phyloP scores from a whole-genome alignment of 257 asterid genomes.

The Ligustrum vulgare region DNA sequence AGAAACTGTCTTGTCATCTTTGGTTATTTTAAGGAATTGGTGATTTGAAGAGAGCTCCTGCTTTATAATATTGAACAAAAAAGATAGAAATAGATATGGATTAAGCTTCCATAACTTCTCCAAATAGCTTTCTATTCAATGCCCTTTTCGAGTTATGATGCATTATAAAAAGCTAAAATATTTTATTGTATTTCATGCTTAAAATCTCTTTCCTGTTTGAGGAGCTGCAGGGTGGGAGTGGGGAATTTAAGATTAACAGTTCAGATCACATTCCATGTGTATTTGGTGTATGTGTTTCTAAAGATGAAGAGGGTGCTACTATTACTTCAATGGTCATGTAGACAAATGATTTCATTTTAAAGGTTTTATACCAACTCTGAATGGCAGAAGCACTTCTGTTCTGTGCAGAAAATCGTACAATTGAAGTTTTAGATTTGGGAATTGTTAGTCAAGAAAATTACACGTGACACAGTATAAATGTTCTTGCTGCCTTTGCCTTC shows the following conservation, averaged over 20 bases:
- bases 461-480: neutral
- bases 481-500: conserved; percentile 10
- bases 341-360: conserved; percentile 9
- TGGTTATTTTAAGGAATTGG: conserved; percentile 15
- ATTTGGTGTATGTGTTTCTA: neutral
- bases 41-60: neutral
- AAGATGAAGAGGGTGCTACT: conserved; percentile 17
- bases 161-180: neutral
- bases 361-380: conserved; percentile 15
- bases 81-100: conserved; percentile 16
- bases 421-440: neutral
- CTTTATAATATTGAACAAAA: conserved; percentile 9
- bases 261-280: neutral
- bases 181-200: neutral
- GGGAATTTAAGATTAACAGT: neutral
- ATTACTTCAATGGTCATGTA: neutral
- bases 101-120: conserved; percentile 14
- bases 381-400: neutral
- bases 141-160: neutral
- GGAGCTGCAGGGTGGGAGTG: neutral
- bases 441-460: conserved; percentile 14
- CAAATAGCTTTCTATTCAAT: conserved; percentile 2
- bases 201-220: conserved; percentile 6
- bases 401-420: neutral
- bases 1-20: conserved; percentile 17